A percentile compares a stretch with the other conserved stretches of the same genome.
These are phyloP conservation scores for Alternaria sp. DNA, from an alignment of 2,329 filamentous ascomycete species.

Conservation along the genomic window DNA sequence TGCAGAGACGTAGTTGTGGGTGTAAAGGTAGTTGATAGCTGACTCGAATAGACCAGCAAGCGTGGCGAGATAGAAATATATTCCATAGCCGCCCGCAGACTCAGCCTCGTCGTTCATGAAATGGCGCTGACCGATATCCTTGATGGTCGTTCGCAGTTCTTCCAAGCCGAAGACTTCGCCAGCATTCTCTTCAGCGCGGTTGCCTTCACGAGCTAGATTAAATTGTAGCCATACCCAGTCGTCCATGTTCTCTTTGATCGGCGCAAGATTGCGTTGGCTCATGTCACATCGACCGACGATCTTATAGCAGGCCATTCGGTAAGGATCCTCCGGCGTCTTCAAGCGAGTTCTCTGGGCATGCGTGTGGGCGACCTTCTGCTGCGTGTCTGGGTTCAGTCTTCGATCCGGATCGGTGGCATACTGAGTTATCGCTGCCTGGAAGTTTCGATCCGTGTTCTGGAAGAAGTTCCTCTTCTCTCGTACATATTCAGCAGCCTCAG, in stretches of 20 bases:
- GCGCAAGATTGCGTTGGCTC: constrained; percentile 64
- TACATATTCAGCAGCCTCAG: constrained; percentile 87
- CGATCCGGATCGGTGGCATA: constrained; percentile 81
- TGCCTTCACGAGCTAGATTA: constrained; percentile 67
- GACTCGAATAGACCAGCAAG: constrained; percentile 93
- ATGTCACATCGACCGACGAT: constrained; percentile 82
- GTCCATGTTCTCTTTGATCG: constrained; percentile 67
- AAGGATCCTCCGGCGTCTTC: constrained; percentile 88
- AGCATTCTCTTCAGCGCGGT: constrained; percentile 68
- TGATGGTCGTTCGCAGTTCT: constrained; percentile 79
- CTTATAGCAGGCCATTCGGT: constrained; percentile 97
- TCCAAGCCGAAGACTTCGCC: constrained; percentile 69
- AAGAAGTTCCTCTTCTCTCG: constrained; percentile 83
- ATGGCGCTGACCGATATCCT: constrained; percentile 88
- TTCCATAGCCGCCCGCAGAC: constrained; percentile 80
- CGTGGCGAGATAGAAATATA: constrained; percentile 92
- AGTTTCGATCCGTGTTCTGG: constrained; percentile 88
- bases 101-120: constrained; percentile 85
- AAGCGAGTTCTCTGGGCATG: constrained; percentile 86
- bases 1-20: constrained; percentile 89
- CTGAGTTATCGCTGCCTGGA: constrained; percentile 84
- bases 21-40: constrained; percentile 88
- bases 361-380: constrained; percentile 88
- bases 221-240: constrained; percentile 75
- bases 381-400: constrained; percentile 77